Evolutionary conservation across 257 asterid genomes (phyloP).

Genomic region (Lycium barbarum): DNA sequence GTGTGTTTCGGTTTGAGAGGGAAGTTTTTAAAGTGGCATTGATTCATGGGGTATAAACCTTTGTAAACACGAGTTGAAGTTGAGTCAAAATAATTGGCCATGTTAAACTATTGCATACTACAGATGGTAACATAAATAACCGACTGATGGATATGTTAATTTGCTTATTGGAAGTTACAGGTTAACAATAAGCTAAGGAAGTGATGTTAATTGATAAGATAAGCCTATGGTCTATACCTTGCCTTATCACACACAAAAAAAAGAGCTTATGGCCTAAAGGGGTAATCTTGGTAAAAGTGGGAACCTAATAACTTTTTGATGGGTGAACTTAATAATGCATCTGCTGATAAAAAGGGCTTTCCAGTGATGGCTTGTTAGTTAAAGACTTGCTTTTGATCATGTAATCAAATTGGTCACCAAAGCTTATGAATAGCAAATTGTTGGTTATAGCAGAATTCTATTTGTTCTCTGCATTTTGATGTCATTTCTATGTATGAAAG

Average conservation of each 20-base stretch:
- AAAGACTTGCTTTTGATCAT: slow-evolving; percentile 25
- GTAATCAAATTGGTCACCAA: background rate
- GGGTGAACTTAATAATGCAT: slow-evolving; percentile 2
- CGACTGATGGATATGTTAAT: background rate
- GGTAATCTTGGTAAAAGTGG: background rate
- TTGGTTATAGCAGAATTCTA: background rate
- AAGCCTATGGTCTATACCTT: background rate
- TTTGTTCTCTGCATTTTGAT: slow-evolving; percentile 8
- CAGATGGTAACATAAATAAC: background rate
- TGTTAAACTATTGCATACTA: background rate
- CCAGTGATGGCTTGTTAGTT: background rate
- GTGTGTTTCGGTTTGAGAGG: background rate
- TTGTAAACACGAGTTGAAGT: background rate
- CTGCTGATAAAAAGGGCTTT: background rate
- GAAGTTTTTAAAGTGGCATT: background rate
- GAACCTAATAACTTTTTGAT: background rate
- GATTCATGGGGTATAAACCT: background rate
- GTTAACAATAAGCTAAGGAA: background rate
- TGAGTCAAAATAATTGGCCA: background rate
- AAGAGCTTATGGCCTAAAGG: background rate
- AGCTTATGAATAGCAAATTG: background rate
- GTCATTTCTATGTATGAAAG: background rate
- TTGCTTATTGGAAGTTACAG: background rate
- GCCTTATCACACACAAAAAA: too few species aligned
- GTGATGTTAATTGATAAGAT: background rate